Percentiles rank a stretch among this genome's conserved stretches.
Conservation (phyloP, 768 basidiomycete genomes). For the Tylopilus subfusipes region DNA sequence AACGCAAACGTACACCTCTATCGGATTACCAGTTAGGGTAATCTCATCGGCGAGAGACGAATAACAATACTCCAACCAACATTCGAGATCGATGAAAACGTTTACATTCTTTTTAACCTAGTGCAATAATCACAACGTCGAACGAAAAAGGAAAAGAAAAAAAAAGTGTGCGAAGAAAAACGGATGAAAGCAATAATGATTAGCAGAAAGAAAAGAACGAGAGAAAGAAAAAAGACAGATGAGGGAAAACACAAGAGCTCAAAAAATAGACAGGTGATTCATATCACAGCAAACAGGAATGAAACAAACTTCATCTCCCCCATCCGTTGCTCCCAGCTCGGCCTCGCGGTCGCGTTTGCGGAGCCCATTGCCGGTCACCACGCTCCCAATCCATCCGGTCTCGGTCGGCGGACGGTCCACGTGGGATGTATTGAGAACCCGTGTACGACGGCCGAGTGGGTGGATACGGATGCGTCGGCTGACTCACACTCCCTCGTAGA, state of each 20-base stretch:
- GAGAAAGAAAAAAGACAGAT: neutral
- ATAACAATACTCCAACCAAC: neutral
- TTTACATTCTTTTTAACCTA: conserved; percentile 9
- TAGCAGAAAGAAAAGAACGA: conserved; percentile 13
- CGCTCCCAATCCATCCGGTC: conserved; percentile 46
- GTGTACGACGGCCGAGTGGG: conserved; percentile 20
- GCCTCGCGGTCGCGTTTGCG: conserved; percentile 28
- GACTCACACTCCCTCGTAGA: conserved; percentile 29
- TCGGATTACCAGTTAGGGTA: conserved; percentile 7
- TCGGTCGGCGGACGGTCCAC: conserved; percentile 52
- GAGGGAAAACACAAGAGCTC: neutral
- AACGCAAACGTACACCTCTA: conserved; percentile 8
- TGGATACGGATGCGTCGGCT: conserved; percentile 20
- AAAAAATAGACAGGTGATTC: conserved; percentile 3
- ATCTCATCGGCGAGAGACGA: neutral
- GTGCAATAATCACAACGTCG: conserved; percentile 6
- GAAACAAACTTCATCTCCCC: conserved; percentile 24
- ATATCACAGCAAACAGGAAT: conserved; percentile 12
- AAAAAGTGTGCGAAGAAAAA: conserved; percentile 1
- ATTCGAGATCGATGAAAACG: neutral
- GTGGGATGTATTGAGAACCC: conserved; percentile 39
- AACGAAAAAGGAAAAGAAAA: conserved; percentile 6
- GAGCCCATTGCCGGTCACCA: conserved; percentile 37
- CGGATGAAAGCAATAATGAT: conserved; percentile 35
- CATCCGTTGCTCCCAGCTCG: conserved; percentile 37